Evolutionary conservation across 2,329 filamentous ascomycete genomes (phyloP).

Genomic region (Ilyonectria mors-panacis): DNA sequence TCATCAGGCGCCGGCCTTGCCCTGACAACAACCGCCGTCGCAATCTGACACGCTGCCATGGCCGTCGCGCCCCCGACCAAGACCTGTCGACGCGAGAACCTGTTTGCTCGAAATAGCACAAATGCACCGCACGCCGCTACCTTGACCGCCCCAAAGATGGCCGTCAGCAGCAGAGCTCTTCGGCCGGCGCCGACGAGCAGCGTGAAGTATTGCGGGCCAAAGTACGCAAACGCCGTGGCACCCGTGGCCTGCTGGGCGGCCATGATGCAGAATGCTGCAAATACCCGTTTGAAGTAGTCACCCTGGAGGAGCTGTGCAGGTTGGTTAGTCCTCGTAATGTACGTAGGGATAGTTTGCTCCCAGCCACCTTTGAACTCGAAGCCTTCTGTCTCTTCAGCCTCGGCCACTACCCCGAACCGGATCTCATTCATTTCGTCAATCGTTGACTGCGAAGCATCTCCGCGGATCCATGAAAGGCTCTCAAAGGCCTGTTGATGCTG

Average conservation of each 20-base stretch:
- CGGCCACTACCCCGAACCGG: conserved; percentile 60
- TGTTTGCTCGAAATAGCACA: conserved; percentile 30
- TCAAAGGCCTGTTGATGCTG: conserved; percentile 61
- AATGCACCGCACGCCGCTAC: conserved; percentile 28
- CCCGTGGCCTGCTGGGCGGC: conserved; percentile 30
- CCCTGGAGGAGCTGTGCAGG: conserved; percentile 19
- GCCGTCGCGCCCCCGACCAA: conserved; percentile 59
- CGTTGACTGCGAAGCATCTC: conserved; percentile 53
- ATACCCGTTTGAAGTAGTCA: conserved; percentile 27
- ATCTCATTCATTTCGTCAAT: conserved; percentile 66
- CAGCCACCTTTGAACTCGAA: conserved; percentile 15
- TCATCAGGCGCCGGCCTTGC: conserved; percentile 49
- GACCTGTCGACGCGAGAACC: conserved; percentile 38
- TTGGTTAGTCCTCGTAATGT: not conserved
- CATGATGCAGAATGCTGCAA: conserved; percentile 29
- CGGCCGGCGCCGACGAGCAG: conserved; percentile 30
- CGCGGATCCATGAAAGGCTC: conserved; percentile 67
- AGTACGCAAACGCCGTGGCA: conserved; percentile 32
- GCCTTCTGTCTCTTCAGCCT: conserved; percentile 48
- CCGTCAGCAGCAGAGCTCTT: conserved; percentile 25
- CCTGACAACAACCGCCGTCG: conserved; percentile 61
- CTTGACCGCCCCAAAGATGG: conserved; percentile 33
- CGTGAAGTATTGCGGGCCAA: conserved; percentile 29
- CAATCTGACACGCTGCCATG: conserved; percentile 63
- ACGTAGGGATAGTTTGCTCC: not conserved